These are phyloP conservation scores for Colletotrichum sp. DNA, from an alignment of 2,329 filamentous ascomycete species.

Conservation along the genomic window DNA sequence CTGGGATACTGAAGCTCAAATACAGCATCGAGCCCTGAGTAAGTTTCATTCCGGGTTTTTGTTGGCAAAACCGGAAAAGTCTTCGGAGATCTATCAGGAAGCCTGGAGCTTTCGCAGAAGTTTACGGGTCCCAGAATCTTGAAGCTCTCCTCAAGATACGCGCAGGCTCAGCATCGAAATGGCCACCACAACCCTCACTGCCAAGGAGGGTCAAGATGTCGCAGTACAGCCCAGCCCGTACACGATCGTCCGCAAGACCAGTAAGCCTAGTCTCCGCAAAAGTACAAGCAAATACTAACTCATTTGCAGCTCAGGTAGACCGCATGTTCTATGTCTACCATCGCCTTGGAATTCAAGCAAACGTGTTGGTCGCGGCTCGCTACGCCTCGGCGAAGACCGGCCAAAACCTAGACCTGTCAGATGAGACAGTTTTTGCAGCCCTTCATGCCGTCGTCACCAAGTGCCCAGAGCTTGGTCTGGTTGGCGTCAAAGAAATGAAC, in stretches of 20 bases:
- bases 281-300: background rate
- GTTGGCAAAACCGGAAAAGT: background rate
- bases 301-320: background rate
- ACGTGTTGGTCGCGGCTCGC: constrained; percentile 25
- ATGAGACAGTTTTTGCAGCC: constrained; percentile 20
- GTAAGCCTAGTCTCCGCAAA: background rate
- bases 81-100: background rate
- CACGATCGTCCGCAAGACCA: background rate
- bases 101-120: background rate
- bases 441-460: constrained; percentile 21
- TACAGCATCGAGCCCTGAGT: background rate
- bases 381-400: constrained; percentile 7
- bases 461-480: constrained; percentile 21
- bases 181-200: background rate
- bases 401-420: background rate
- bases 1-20: background rate
- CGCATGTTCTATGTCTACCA: constrained; percentile 25
- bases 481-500: constrained; percentile 12
- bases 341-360: constrained; percentile 27
- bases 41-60: background rate
- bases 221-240: background rate
- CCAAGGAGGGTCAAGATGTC: background rate
- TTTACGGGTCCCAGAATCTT: background rate
- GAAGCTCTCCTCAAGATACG: background rate
- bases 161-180: background rate